A percentile compares a stretch with the other conserved stretches of the same genome.
phyloP scores from a whole-genome alignment of 331 rosid species.

The Rhamnella rubrinervis region DNA sequence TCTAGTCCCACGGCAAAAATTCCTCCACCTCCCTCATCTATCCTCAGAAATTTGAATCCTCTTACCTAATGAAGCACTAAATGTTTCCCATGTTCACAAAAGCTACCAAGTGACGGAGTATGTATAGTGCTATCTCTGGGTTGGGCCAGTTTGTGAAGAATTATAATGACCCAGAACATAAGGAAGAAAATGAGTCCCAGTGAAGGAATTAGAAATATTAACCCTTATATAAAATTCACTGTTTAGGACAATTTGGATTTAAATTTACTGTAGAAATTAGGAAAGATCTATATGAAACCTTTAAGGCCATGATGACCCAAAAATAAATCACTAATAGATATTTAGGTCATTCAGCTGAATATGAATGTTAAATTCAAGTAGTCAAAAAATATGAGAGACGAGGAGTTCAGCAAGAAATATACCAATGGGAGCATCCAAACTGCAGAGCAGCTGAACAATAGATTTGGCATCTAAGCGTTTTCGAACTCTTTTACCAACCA shows the following conservation, averaged over 20 bases:
- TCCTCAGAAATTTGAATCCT: background rate
- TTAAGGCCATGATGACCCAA: conserved; percentile 1
- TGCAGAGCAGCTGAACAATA: conserved; percentile 63
- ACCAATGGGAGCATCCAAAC: conserved; percentile 79
- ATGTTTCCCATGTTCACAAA: background rate
- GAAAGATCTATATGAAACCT: background rate
- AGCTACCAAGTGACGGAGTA: background rate
- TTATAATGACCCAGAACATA: background rate
- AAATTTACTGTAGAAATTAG: background rate
- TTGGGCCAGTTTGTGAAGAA: background rate
- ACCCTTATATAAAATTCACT: background rate
- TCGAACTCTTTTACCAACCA: conserved; percentile 64
- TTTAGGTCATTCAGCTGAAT: background rate
- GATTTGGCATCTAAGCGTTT: conserved; percentile 83
- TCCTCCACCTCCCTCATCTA: background rate
- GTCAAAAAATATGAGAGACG: background rate
- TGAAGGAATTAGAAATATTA: background rate
- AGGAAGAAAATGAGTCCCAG: background rate
- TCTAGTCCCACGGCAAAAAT: too few relatives aligned
- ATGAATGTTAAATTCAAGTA: conserved; percentile 1
- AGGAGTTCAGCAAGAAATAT: conserved; percentile 17
- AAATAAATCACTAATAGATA: background rate
- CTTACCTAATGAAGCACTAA: background rate
- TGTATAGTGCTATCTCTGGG: background rate
- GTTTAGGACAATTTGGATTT: background rate